Percentiles rank a stretch among this genome's conserved stretches.
These are phyloP conservation scores for Dactylellina cionopaga DNA, from an alignment of 2,329 filamentous ascomycete species.

Conservation along the genomic window DNA sequence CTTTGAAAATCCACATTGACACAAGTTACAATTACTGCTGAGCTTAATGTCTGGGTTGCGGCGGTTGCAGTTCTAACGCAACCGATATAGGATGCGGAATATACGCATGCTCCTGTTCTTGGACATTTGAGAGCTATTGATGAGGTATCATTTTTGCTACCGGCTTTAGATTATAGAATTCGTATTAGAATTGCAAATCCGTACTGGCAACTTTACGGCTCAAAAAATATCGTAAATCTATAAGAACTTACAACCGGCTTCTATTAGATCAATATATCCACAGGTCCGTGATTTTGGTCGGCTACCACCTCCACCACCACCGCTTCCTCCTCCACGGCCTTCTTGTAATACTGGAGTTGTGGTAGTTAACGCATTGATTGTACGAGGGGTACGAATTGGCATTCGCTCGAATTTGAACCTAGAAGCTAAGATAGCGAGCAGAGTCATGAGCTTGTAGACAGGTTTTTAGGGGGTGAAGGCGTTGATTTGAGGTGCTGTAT, in stretches of 20 bases:
- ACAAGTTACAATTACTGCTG: not conserved
- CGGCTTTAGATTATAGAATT: too few relatives aligned
- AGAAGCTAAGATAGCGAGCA: not conserved
- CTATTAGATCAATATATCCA: not conserved
- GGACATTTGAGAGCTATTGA: not conserved
- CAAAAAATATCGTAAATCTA: too few relatives aligned
- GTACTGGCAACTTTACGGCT: too few relatives aligned
- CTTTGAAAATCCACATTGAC: too few relatives aligned
- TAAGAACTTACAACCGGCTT: not conserved
- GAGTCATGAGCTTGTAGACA: too few relatives aligned
- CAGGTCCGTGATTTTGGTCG: conserved; percentile 14
- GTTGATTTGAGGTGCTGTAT: not conserved
- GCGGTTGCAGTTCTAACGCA: not conserved
- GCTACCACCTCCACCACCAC: conserved; percentile 4
- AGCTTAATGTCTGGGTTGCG: not conserved
- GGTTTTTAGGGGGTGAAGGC: not conserved
- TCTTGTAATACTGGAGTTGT: conserved; percentile 1
- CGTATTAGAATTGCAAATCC: too few relatives aligned
- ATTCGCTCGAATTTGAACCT: not conserved
- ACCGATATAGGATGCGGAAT: conserved; percentile 21
- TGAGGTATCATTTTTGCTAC: not conserved
- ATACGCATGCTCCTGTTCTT: not conserved
- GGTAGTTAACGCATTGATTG: conserved; percentile 1
- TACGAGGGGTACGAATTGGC: not conserved
- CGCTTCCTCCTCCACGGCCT: conserved; percentile 12